Evolutionary conservation across 2,329 filamentous ascomycete genomes (phyloP).

Genomic region (Curvularia verruculosa): DNA sequence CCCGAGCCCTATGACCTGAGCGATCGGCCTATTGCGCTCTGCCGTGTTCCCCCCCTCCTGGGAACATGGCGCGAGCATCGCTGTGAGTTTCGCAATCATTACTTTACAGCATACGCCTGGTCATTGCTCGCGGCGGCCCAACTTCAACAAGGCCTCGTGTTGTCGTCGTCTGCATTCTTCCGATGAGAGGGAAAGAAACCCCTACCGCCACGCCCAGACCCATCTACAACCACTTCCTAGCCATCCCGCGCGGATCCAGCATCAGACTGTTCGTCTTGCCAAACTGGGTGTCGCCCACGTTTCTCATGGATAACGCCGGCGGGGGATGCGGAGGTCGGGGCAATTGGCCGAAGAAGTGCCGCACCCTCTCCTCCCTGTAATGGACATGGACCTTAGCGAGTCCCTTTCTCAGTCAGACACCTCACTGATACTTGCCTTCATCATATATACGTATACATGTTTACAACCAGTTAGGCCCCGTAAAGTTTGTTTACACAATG

Average conservation of each 20-base stretch:
- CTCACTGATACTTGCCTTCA: neutral
- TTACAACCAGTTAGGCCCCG: neutral
- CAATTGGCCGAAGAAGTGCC: conserved; percentile 3
- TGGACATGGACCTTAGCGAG: neutral
- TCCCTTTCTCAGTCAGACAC: neutral
- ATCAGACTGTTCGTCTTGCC: neutral
- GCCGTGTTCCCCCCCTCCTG: neutral
- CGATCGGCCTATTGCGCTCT: neutral
- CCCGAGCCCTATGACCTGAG: neutral
- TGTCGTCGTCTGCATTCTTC: neutral
- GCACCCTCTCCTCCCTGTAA: neutral
- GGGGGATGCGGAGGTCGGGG: conserved; percentile 7
- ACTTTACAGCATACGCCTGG: neutral
- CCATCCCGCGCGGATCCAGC: conserved; percentile 6
- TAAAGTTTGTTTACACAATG: neutral
- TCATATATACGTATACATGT: neutral
- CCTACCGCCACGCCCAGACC: neutral
- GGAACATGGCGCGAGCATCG: neutral
- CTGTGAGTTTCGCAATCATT: neutral
- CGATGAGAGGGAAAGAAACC: neutral
- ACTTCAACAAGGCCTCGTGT: conserved; percentile 1
- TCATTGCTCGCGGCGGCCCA: conserved; percentile 1
- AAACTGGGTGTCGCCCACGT: neutral
- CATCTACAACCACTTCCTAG: neutral
- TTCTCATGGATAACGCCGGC: conserved; percentile 3